Conservation (phyloP, 352 stramenopile genomes). For the Blastocystis sp. region DNA sequence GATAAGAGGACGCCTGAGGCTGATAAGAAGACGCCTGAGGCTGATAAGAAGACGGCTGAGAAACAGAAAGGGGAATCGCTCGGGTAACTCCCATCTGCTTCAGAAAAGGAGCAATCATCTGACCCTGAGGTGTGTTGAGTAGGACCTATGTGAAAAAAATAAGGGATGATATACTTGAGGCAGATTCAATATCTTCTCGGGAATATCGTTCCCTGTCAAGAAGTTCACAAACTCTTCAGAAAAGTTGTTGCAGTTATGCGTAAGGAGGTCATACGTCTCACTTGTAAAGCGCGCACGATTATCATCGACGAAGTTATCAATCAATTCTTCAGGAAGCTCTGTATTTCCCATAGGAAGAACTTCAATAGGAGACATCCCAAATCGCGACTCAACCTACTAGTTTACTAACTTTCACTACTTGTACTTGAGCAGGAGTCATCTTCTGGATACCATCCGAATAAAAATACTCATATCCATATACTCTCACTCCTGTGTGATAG, state of each 20-base stretch:
- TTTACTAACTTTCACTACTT: neutral
- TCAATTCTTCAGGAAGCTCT: conserved; percentile 69
- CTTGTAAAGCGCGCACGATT: conserved; percentile 77
- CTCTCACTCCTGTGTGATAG: conserved; percentile 71
- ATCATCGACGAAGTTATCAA: conserved; percentile 77
- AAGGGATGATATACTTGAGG: conserved; percentile 20
- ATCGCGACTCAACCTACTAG: conserved; percentile 68
- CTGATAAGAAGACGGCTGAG: neutral
- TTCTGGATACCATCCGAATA: conserved; percentile 84
- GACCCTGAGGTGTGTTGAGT: neutral
- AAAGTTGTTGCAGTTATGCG: conserved; percentile 95
- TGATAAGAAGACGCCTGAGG: neutral
- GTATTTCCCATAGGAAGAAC: conserved; percentile 76
- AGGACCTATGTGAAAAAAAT: conserved; percentile 11
- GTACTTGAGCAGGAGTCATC: conserved; percentile 66
- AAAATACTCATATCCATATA: conserved; percentile 83
- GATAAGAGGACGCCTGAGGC: neutral
- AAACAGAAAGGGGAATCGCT: conserved; percentile 9
- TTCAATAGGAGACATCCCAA: conserved; percentile 78
- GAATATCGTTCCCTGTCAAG: conserved; percentile 78
- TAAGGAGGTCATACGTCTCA: conserved; percentile 84
- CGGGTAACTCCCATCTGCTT: neutral
- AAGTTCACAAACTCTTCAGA: conserved; percentile 81
- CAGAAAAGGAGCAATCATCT: neutral
- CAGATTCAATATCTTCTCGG: conserved; percentile 67